phyloP scores from a whole-genome alignment of 1,139 yeast species.

The Zygosaccharomyces sapae region DNA sequence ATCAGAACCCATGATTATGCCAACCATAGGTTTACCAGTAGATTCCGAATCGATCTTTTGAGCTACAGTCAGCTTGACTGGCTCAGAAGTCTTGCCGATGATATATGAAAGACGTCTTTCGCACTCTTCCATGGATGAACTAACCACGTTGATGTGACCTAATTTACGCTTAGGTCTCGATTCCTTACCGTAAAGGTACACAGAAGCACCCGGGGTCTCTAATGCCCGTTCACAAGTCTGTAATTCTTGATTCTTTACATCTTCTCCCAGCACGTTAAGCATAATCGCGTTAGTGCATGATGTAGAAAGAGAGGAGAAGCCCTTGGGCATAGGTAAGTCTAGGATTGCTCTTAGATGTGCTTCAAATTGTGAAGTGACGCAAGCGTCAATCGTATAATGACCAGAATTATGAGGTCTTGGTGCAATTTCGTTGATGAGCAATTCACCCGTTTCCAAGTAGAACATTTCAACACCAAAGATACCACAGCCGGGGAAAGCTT shows the following conservation, averaged over 20 bases:
- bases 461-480: slow-evolving; percentile 98
- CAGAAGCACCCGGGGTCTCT: slow-evolving; percentile 81
- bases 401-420: slow-evolving; percentile 99
- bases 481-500: slow-evolving; percentile 90
- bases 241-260: slow-evolving; percentile 61
- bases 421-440: slow-evolving; percentile 88
- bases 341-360: slow-evolving; percentile 91
- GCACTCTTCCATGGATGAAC: slow-evolving; percentile 79
- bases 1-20: slow-evolving; percentile 97
- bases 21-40: slow-evolving; percentile 61
- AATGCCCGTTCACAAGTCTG: slow-evolving; percentile 75
- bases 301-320: slow-evolving; percentile 67
- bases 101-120: slow-evolving; percentile 65
- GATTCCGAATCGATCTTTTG: slow-evolving; percentile 33
- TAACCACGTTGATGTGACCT: slow-evolving; percentile 91
- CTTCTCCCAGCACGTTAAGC: slow-evolving; percentile 86
- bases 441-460: slow-evolving; percentile 63
- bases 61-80: slow-evolving; percentile 22
- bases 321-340: slow-evolving; percentile 82
- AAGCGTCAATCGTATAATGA: slow-evolving; percentile 94
- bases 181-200: slow-evolving; percentile 85
- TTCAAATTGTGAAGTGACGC: slow-evolving; percentile 95
- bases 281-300: slow-evolving; percentile 78
- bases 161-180: slow-evolving; percentile 84
- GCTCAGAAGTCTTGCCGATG: slow-evolving; percentile 29